A percentile compares a stretch with the other conserved stretches of the same genome.
Conservation (phyloP, 2,329 filamentous ascomycete genomes). For the Ophiostoma novo-ulmi region DNA sequence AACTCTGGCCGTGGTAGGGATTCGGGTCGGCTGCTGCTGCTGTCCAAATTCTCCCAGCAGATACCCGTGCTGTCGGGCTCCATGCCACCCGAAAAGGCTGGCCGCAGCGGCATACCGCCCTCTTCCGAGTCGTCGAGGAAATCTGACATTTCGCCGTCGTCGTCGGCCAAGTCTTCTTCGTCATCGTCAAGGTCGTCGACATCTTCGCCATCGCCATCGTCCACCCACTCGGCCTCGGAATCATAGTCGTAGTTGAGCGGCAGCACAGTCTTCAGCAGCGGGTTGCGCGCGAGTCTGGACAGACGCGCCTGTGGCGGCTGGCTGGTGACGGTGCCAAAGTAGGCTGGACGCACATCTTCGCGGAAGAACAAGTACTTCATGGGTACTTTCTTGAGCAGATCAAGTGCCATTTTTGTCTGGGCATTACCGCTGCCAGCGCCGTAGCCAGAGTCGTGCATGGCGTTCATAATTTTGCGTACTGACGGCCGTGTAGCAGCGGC, state of each 20-base stretch:
- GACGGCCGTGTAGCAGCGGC: conserved; percentile 33
- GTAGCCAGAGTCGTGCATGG: conserved; percentile 32
- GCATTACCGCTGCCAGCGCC: conserved; percentile 33
- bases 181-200: conserved; percentile 63
- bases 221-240: conserved; percentile 78
- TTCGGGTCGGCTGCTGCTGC: conserved; percentile 31
- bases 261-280: conserved; percentile 49
- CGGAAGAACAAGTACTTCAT: conserved; percentile 60
- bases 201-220: conserved; percentile 67
- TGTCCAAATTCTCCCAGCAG: conserved; percentile 66
- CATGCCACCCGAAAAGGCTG: conserved; percentile 61
- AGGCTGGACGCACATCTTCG: conserved; percentile 63
- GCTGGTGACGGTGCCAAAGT: conserved; percentile 67
- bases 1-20: conserved; percentile 36
- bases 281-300: conserved; percentile 47
- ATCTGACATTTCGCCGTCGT: conserved; percentile 81
- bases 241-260: conserved; percentile 77
- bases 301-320: conserved; percentile 49
- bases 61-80: conserved; percentile 74
- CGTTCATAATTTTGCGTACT: conserved; percentile 58
- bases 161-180: conserved; percentile 60
- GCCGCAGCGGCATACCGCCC: conserved; percentile 46
- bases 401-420: conserved; percentile 36
- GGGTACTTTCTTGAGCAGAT: conserved; percentile 49
- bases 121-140: conserved; percentile 88